Percentiles rank a stretch among this genome's conserved stretches.
Evolutionary conservation across 805 yeast species (phyloP).

Genomic region (Metahyphopichia silvanorum): DNA sequence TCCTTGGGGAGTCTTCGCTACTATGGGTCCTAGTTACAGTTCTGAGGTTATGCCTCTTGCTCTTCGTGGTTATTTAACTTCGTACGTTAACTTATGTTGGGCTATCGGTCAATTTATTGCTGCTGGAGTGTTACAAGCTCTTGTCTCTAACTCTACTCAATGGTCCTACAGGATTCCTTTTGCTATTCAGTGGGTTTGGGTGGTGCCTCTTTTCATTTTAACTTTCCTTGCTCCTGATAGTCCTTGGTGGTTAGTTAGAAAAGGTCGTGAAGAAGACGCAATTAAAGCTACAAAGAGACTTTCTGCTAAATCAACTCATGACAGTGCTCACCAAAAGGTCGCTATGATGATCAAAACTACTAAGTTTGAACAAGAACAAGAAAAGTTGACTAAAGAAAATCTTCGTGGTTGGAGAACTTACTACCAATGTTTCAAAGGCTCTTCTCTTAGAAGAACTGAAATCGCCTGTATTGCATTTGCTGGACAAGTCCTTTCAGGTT

Average conservation of each 20-base stretch:
- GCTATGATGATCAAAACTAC: conserved; percentile 27
- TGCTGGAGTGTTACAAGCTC: conserved; percentile 47
- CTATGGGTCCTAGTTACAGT: conserved; percentile 53
- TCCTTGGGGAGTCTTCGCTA: conserved; percentile 56
- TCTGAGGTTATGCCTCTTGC: conserved; percentile 51
- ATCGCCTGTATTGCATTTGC: conserved; percentile 31
- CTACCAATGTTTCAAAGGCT: conserved; percentile 43
- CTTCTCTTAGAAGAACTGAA: conserved; percentile 46
- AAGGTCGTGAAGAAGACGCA: conserved; percentile 42
- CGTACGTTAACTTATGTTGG: conserved; percentile 52
- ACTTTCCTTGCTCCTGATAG: conserved; percentile 52
- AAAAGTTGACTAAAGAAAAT: conserved; percentile 17
- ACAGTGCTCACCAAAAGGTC: conserved; percentile 11
- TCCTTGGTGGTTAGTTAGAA: conserved; percentile 54
- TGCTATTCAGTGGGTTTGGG: conserved; percentile 63
- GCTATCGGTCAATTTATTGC: conserved; percentile 55
- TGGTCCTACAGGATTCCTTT: conserved; percentile 53
- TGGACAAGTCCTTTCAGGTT: conserved; percentile 32
- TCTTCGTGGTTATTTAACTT: conserved; percentile 47
- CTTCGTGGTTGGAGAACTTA: conserved; percentile 23
- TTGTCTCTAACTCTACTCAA: conserved; percentile 17
- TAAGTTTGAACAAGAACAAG: conserved; percentile 29
- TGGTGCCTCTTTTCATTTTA: conserved; percentile 43
- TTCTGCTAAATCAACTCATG: not conserved
- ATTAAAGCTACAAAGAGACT: conserved; percentile 34